Conservation (phyloP, 306 rosid species). For the Glycine latifolia region DNA sequence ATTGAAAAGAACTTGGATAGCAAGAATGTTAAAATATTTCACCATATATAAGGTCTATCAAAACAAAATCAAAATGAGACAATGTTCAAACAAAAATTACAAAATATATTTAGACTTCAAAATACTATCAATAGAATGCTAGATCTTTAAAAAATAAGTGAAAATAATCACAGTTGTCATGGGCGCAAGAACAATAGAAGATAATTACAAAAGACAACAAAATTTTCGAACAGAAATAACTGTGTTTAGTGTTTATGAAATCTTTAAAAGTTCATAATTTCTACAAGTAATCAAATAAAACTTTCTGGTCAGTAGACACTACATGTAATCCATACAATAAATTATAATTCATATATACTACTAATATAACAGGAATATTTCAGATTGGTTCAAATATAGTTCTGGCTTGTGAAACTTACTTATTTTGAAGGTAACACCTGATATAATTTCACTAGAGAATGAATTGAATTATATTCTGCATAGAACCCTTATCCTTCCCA, state of each 20-base stretch:
- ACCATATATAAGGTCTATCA: constrained; percentile 8
- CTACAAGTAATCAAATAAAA: background rate
- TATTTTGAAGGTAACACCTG: background rate
- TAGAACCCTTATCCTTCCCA: background rate
- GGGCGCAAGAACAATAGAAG: background rate
- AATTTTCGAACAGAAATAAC: background rate
- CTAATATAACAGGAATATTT: background rate
- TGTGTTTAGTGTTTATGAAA: background rate
- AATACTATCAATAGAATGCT: too few species aligned
- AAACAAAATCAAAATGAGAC: background rate
- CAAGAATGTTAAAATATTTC: background rate
- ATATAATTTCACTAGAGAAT: background rate
- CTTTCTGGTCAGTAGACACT: background rate
- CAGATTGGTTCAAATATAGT: background rate
- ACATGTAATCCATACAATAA: background rate
- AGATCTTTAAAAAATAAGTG: background rate
- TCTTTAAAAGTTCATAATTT: background rate
- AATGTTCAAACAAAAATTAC: background rate
- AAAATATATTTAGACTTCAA: constrained; percentile 13
- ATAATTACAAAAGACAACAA: background rate
- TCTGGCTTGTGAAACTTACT: background rate
- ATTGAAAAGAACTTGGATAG: background rate
- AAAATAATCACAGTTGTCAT: background rate
- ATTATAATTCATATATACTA: background rate
- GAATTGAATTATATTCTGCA: background rate